Evolutionary conservation across 2,329 filamentous ascomycete species (phyloP).

Genomic region (Colletotrichum sublineola): DNA sequence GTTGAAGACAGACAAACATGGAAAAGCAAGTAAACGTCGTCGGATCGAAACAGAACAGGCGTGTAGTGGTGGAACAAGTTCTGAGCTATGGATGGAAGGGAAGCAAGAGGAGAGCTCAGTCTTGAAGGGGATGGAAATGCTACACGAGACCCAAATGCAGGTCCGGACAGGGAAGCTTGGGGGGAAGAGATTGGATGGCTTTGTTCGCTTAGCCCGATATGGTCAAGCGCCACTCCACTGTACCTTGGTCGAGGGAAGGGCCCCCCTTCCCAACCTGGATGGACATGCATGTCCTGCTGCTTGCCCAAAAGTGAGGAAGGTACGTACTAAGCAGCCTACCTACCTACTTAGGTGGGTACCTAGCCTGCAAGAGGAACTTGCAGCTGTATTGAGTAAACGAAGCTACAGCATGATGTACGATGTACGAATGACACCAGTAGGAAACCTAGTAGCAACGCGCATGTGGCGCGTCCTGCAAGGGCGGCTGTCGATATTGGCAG

Average conservation of each 20-base stretch:
- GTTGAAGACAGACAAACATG: conserved; percentile 27
- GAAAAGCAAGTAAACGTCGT: conserved; percentile 31
- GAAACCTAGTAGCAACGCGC: too few relatives aligned
- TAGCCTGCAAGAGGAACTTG: not conserved
- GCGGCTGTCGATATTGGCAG: conserved; percentile 3
- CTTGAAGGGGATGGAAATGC: not conserved
- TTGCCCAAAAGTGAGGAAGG: not conserved
- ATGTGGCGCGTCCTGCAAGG: conserved; percentile 7
- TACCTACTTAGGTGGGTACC: not conserved
- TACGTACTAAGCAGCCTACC: not conserved
- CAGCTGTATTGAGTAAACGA: not conserved
- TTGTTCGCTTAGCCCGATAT: not conserved
- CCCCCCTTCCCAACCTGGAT: too few relatives aligned
- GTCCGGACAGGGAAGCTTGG: conserved; percentile 18
- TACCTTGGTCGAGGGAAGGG: not conserved
- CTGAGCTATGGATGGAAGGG: conserved; percentile 2
- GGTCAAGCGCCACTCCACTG: not conserved
- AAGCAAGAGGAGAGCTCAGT: conserved; percentile 5
- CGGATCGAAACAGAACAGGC: not conserved
- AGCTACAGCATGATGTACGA: not conserved
- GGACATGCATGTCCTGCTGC: conserved; percentile 1
- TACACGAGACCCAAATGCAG: not conserved
- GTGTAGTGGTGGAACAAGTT: not conserved
- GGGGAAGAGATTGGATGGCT: conserved; percentile 33
- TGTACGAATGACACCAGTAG: too few relatives aligned